Evolutionary conservation across 164 flowering plant genomes (phyloP).

Genomic region (Taxillus chinensis): DNA sequence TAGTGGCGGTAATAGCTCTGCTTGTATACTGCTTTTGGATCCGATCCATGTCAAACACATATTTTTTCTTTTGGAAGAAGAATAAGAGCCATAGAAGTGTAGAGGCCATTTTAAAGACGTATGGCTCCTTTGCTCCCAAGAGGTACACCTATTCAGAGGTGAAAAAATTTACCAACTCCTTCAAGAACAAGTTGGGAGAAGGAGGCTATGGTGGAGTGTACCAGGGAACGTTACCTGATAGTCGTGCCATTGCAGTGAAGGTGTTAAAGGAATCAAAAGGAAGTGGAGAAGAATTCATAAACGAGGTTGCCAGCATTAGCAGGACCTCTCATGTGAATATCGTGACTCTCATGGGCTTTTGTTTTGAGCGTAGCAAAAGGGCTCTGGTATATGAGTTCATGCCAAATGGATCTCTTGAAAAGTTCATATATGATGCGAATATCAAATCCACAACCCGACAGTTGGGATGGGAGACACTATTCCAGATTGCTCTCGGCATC

Average conservation of each 20-base stretch:
- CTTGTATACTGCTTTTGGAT: not conserved
- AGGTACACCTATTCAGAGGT: slow-evolving; percentile 24
- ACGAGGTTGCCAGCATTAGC: slow-evolving; percentile 28
- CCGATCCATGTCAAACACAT: not conserved
- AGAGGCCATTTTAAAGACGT: slow-evolving; percentile 14
- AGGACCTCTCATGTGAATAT: slow-evolving; percentile 31
- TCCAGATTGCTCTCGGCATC: slow-evolving; percentile 26
- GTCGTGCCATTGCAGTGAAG: slow-evolving; percentile 34
- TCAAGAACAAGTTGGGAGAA: slow-evolving; percentile 28
- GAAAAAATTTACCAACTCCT: slow-evolving; percentile 28
- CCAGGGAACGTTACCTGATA: slow-evolving; percentile 30
- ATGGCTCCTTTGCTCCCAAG: slow-evolving; percentile 15
- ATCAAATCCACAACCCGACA: not conserved
- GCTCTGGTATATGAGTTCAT: slow-evolving; percentile 35
- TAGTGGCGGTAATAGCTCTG: not conserved
- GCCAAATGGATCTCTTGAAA: slow-evolving; percentile 38
- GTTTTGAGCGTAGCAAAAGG: slow-evolving; percentile 24
- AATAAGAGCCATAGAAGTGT: not conserved
- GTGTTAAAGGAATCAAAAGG: slow-evolving; percentile 20
- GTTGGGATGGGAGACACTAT: slow-evolving; percentile 21
- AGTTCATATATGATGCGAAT: slow-evolving; percentile 19
- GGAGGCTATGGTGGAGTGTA: slow-evolving; percentile 43
- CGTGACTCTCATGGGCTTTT: slow-evolving; percentile 26
- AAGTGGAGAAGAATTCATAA: slow-evolving; percentile 22
- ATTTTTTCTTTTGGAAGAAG: not conserved